These are phyloP conservation scores for Pyricularia pennisetigena DNA, from an alignment of 2,329 filamentous ascomycete genomes.

Conservation along the genomic window DNA sequence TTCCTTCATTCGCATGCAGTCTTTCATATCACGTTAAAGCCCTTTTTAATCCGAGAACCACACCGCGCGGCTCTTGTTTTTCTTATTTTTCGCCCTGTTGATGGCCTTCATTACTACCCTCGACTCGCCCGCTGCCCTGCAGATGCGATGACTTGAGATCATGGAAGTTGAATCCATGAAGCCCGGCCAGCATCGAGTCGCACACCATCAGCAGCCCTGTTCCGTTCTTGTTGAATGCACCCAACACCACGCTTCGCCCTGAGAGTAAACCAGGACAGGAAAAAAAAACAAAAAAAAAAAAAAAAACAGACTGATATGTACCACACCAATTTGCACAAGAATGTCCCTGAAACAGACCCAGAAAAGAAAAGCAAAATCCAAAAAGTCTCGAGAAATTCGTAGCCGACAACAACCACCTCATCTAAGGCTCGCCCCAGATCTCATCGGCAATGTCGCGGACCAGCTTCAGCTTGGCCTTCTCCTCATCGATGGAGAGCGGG, in stretches of 20 bases:
- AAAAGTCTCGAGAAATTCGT: not conserved
- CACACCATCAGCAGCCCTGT: not conserved
- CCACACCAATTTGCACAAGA: not conserved
- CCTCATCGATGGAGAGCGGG: constrained; percentile 55
- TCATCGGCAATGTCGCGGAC: constrained; percentile 64
- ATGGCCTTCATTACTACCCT: not conserved
- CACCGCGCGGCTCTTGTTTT: not conserved
- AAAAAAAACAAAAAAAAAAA: not conserved
- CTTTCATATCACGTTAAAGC: not conserved
- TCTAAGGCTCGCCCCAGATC: constrained; percentile 48
- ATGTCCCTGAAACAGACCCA: not conserved
- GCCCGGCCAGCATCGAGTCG: not conserved
- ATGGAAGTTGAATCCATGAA: constrained; percentile 8
- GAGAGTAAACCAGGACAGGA: not conserved
- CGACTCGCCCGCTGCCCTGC: not conserved
- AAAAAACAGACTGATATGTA: not conserved
- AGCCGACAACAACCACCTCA: too few species aligned
- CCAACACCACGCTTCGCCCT: not conserved
- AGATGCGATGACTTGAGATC: not conserved
- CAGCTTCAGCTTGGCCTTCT: constrained; percentile 63
- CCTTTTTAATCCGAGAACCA: not conserved
- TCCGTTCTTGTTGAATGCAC: not conserved
- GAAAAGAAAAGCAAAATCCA: not conserved
- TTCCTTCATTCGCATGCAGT: not conserved
- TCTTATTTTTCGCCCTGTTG: not conserved